Base-by-base conservation (phyloP, 2,329 filamentous ascomycete species). In the Sclerotinia glacialis region DNA sequence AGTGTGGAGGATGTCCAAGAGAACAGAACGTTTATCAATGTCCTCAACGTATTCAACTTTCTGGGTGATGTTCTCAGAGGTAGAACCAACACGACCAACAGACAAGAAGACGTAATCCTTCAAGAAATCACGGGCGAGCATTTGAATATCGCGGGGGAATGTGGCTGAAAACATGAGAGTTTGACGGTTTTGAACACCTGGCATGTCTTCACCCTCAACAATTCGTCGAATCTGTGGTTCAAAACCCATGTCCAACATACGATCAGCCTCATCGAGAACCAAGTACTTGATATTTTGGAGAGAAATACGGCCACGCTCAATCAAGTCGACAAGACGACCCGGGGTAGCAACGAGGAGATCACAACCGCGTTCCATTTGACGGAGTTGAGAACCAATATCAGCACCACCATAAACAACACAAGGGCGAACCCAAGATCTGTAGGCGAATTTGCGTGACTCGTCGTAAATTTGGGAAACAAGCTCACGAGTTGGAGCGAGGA, bases 241-340 rank as follows among this genome's bases (percentile, higher is more conserved):
- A 85, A 99, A 99, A 95, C 95, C 95, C 95, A 99, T 99, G 86
- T 99, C 95, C 85, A 99, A 86, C 95, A 99, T 99, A 79, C 95
- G 95, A 84, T 99, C 95, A 80, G 95, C 95, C 87, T 99, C 95
- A 75, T 99, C 95, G 65, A 99, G 91, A 75, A 99, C 92, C 70
- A 99, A 87, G 79, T 99, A 99, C 85, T 97, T 98, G 86, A 99
- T 99, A 86, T 97, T 97, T 80, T 89, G 87, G 66, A 99, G 89
- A 54, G 95, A 98, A 79, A 99, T 98, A 78, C 94, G 92, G 77
- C 95, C 95, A 85, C 95, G 92, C 85, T 98, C 95, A 77, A 99
- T 96, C 81, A 99, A 85, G 79, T 99, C 95, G 77, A 98, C 93
- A 72, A 99, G 86, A 88, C 95, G 92, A 81, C 95, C 95, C 66